Percentiles rank a stretch among this genome's conserved stretches.
These are phyloP conservation scores for Pestalotiopsis sp. DNA, from an alignment of 2,329 filamentous ascomycete genomes.

Conservation along the genomic window DNA sequence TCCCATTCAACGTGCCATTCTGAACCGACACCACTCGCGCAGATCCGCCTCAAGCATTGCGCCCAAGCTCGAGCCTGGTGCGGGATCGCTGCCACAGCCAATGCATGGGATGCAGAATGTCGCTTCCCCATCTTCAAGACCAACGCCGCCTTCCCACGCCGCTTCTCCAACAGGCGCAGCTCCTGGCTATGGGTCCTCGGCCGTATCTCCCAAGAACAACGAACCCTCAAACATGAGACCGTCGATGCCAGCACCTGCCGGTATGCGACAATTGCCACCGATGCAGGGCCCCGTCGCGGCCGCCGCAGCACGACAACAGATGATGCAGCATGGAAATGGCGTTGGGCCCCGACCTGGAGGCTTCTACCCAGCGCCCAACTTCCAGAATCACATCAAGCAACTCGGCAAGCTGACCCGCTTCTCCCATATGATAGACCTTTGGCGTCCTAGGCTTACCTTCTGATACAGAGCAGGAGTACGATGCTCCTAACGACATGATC, in stretches of 20 bases:
- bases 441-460: slow-evolving; percentile 70
- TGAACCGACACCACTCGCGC: slow-evolving; percentile 75
- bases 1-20: slow-evolving; percentile 77
- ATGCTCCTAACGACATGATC: slow-evolving; percentile 85
- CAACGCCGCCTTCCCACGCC: slow-evolving; percentile 79
- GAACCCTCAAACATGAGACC: slow-evolving; percentile 51
- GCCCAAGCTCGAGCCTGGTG: slow-evolving; percentile 69
- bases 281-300: slow-evolving; percentile 38
- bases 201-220: slow-evolving; percentile 47
- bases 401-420: slow-evolving; percentile 78
- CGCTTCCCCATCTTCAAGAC: slow-evolving; percentile 71
- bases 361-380: slow-evolving; percentile 81
- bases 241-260: slow-evolving; percentile 33
- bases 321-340: slow-evolving; percentile 39
- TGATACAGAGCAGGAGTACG: slow-evolving; percentile 94
- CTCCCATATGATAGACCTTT: slow-evolving; percentile 58
- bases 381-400: slow-evolving; percentile 94
- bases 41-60: slow-evolving; percentile 74
- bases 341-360: slow-evolving; percentile 40
- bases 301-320: slow-evolving; percentile 35
- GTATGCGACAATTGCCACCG: slow-evolving; percentile 41
- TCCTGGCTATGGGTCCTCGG: slow-evolving; percentile 44
- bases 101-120: slow-evolving; percentile 55
- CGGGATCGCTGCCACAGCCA: slow-evolving; percentile 47
- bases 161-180: slow-evolving; percentile 57